Evolutionary conservation across 2,329 filamentous ascomycete species (phyloP), one percentile per base, ranked within the genome.

Genomic region (Aspergillus novofumigatus): DNA sequence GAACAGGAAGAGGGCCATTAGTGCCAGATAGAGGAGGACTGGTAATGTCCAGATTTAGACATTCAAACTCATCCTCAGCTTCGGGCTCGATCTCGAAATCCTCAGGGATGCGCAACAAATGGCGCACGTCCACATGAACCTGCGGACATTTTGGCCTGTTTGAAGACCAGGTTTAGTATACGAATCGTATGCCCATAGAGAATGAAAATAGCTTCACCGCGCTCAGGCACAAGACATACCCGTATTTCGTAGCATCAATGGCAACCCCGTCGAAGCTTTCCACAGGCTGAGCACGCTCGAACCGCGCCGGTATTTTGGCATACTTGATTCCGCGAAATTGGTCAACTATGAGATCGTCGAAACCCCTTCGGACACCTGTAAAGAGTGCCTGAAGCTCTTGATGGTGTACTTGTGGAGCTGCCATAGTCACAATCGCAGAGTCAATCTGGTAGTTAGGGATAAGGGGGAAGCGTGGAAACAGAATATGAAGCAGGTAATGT

Each of bases 111-210:
- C 78, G 76, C 23, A 79, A 61, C n/a, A 80, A 61, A 57, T 79
- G 73, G 1, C 77, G 71, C 0, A 78, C 69, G 29, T 80, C 78
- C 1, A 78, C 58, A 17, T 69, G 57, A 1, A 67, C 65, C 50
- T 80, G 77, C 3, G 78, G 78, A 42, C 77, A 79, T 56, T 70
- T 69, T 1, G 77, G 76, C 3, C 76, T 78, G 44, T 55, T 29
- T 53, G 67, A 5, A 11, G 9, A 7, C 17, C 14, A 35, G 2
- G 4, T 21, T 64, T 8, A 65, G 54, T 17, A 32, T 47, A 14
- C 9, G 29, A 25, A 44, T 6, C 8, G 10, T n/a, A 54, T 9
- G 26, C 17, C 26, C 5, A 11, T 20, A 26, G 23, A 10, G 3
- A 4, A 29, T 20, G 29, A 29, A 38, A 11, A 44, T 44, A 8